These are phyloP conservation scores for Pleoardoris graminearum DNA, from an alignment of 2,329 filamentous ascomycete genomes.

Conservation along the genomic window DNA sequence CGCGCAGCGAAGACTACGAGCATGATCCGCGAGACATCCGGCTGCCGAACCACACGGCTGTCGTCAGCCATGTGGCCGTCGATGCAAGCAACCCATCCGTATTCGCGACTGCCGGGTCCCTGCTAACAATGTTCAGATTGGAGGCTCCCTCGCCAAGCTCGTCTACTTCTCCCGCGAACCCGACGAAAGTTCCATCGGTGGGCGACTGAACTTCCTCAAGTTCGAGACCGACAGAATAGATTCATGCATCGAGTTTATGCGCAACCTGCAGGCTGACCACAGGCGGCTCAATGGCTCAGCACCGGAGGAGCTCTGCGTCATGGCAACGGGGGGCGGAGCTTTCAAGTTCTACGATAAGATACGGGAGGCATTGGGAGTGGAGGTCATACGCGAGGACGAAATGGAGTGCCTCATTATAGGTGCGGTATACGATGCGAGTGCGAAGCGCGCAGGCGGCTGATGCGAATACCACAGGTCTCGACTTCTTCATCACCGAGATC, in stretches of 20 bases:
- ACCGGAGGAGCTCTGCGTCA: conserved; percentile 77
- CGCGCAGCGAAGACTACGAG: conserved; percentile 57
- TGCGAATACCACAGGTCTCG: conserved; percentile 66
- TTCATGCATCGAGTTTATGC: conserved; percentile 90
- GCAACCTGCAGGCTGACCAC: conserved; percentile 80
- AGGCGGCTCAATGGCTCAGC: conserved; percentile 72
- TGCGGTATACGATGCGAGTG: conserved; percentile 44
- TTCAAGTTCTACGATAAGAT: conserved; percentile 97
- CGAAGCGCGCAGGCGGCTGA: conserved; percentile 2
- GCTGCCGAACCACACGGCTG: conserved; percentile 91
- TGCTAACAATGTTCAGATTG: conserved; percentile 66
- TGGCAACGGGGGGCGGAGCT: conserved; percentile 93
- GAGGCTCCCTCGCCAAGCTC: conserved; percentile 91
- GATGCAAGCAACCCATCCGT: conserved; percentile 65
- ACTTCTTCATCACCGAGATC: conserved; percentile 99
- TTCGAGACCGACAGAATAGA: conserved; percentile 97
- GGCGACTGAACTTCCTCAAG: conserved; percentile 89
- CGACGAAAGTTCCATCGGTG: conserved; percentile 76
- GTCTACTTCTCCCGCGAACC: conserved; percentile 96
- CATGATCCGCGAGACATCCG: conserved; percentile 90
- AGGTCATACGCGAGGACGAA: conserved; percentile 91
- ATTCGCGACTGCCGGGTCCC: not conserved
- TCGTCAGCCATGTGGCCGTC: conserved; percentile 95
- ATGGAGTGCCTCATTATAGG: conserved; percentile 98
- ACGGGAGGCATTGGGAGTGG: conserved; percentile 77